phyloP scores from a whole-genome alignment of 345 rosid genomes.

The Microcos paniculata region DNA sequence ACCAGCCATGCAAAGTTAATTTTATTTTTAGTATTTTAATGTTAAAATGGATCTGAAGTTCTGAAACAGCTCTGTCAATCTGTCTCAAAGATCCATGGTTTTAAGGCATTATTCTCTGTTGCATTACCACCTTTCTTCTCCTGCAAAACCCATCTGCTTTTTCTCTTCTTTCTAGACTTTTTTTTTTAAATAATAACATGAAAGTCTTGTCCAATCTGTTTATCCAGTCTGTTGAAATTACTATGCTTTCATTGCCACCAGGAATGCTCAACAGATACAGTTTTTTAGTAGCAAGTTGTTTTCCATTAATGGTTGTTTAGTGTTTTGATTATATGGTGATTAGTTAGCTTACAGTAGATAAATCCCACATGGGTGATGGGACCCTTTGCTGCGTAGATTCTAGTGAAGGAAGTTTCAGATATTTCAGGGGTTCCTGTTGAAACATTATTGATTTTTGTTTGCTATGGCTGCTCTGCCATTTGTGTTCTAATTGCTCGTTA shows the following conservation, averaged over 20 bases:
- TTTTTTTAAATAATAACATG: neutral
- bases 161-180: neutral
- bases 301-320: neutral
- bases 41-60: constrained; percentile 15
- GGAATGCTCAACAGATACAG: neutral
- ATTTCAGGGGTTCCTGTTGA: constrained; percentile 18
- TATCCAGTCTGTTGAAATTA: constrained; percentile 14
- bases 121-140: constrained; percentile 14
- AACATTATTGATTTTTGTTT: constrained; percentile 18
- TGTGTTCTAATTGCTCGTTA: constrained; percentile 14
- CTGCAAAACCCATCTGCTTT: constrained; percentile 27
- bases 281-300: neutral
- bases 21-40: neutral
- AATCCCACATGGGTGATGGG: constrained; percentile 18
- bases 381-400: constrained; percentile 14
- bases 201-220: constrained; percentile 3
- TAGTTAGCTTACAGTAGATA: constrained; percentile 20
- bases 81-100: constrained; percentile 29
- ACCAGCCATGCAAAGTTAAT: neutral
- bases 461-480: neutral
- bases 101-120: constrained; percentile 26
- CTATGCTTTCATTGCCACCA: constrained; percentile 12
- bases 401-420: constrained; percentile 21
- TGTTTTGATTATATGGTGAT: constrained; percentile 10
- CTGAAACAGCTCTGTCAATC: constrained; percentile 10